Evolutionary conservation across 345 rosid species (phyloP).

Genomic region (Sapria himalayana): DNA sequence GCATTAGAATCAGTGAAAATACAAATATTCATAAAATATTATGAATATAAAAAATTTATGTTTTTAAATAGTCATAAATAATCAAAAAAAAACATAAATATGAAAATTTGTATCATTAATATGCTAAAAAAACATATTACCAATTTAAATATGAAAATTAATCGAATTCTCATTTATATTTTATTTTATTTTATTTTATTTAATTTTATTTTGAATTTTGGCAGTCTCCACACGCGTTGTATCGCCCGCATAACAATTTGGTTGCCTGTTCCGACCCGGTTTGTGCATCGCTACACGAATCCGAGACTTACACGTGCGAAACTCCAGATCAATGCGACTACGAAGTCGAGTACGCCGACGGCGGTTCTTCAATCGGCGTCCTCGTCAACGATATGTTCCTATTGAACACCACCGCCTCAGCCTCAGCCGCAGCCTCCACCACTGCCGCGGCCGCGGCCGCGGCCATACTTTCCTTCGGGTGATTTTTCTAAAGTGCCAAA

Average conservation of each 20-base stretch:
- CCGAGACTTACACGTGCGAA: slow-evolving; percentile 30
- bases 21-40: too few species aligned
- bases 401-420: too few species aligned
- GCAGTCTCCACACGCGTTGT: slow-evolving; percentile 87
- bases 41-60: too few species aligned
- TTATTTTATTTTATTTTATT: not conserved
- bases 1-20: too few species aligned
- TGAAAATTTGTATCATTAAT: too few species aligned
- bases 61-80: not conserved
- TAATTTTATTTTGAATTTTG: slow-evolving; percentile 3
- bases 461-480: too few species aligned
- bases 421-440: too few species aligned
- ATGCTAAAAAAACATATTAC: not conserved
- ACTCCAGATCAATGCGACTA: slow-evolving; percentile 63
- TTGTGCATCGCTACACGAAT: slow-evolving; percentile 47
- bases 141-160: not conserved
- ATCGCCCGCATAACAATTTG: slow-evolving; percentile 44
- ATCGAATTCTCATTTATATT: not conserved
- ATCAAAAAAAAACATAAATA: too few species aligned
- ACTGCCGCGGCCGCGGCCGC: too few species aligned
- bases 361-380: slow-evolving; percentile 84
- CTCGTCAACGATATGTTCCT: slow-evolving; percentile 57
- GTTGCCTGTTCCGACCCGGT: slow-evolving; percentile 53
- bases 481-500: too few species aligned
- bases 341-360: slow-evolving; percentile 80